Conservation (phyloP, 371 early-diverging fungal species). For the Haplosporangium sp. region DNA sequence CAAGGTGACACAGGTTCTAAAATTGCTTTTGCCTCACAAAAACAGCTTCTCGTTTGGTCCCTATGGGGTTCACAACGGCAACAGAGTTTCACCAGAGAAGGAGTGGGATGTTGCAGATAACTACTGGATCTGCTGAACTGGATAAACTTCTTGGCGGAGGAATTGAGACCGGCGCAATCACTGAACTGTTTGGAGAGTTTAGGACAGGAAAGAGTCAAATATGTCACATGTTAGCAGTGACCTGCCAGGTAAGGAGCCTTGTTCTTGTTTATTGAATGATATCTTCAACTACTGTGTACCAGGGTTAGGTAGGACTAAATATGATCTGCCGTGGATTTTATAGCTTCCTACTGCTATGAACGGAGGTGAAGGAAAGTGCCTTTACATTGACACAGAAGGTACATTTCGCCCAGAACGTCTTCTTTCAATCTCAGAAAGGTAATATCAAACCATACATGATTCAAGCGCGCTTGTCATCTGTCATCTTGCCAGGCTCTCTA, state of each 20-base stretch:
- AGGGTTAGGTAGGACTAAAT: background rate
- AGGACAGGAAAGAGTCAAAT: slow-evolving; percentile 99
- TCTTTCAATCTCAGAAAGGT: slow-evolving; percentile 92
- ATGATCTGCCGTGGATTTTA: slow-evolving; percentile 17
- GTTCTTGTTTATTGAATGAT: no score
- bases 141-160: slow-evolving; percentile 98
- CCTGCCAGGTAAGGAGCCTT: slow-evolving; percentile 83
- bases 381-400: slow-evolving; percentile 99
- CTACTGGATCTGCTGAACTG: slow-evolving; percentile 96
- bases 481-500: background rate
- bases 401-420: slow-evolving; percentile 98
- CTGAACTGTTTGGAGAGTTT: slow-evolving; percentile 99
- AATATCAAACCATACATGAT: slow-evolving; percentile 9
- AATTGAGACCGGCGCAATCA: slow-evolving; percentile 98
- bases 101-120: slow-evolving; percentile 87
- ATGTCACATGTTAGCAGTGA: slow-evolving; percentile 98
- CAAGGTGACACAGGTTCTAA: no score
- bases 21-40: background rate
- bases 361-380: slow-evolving; percentile 97
- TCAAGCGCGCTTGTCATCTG: no score
- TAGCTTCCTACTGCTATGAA: slow-evolving; percentile 88
- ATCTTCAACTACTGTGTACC: background rate
- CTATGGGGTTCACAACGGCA: slow-evolving; percentile 98
- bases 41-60: slow-evolving; percentile 93
- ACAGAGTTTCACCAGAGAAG: slow-evolving; percentile 94